phyloP scores from a whole-genome alignment of 1,284 basidiomycete genomes.

The Boletus sp. region DNA sequence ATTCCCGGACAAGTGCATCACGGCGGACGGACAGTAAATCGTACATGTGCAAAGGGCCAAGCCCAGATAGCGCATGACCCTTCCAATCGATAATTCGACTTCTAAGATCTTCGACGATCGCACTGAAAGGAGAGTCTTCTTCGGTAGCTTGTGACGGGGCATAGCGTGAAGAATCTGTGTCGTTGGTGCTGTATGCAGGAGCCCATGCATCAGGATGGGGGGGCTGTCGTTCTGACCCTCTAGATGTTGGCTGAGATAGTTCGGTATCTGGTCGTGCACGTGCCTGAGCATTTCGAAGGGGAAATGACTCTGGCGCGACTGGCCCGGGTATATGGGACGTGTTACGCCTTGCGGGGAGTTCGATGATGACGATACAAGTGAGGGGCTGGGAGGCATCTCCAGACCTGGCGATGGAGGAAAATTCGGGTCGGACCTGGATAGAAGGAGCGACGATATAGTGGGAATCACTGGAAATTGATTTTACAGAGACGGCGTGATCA shows the following conservation, averaged over 20 bases:
- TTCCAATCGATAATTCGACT: conserved; percentile 93
- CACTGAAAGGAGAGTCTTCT: conserved; percentile 68
- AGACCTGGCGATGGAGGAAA: conserved; percentile 72
- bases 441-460: conserved; percentile 81
- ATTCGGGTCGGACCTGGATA: conserved; percentile 87
- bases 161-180: conserved; percentile 29
- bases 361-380: conserved; percentile 87
- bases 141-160: conserved; percentile 31
- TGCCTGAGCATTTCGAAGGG: conserved; percentile 28
- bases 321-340: conserved; percentile 56
- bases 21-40: conserved; percentile 86
- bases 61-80: conserved; percentile 79
- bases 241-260: conserved; percentile 31
- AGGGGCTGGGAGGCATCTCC: conserved; percentile 73
- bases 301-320: conserved; percentile 46
- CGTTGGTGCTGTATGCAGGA: conserved; percentile 23
- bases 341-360: conserved; percentile 73
- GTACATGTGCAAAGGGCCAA: conserved; percentile 88
- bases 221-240: conserved; percentile 22
- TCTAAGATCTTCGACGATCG: conserved; percentile 83
- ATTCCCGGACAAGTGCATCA: conserved; percentile 82
- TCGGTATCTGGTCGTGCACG: conserved; percentile 35
- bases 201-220: conserved; percentile 33
- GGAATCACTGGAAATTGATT: conserved; percentile 43
- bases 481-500: conserved; percentile 53